phyloP scores from a whole-genome alignment of 192 early-diverging fungal species.

The Rhizophagus clarus region DNA sequence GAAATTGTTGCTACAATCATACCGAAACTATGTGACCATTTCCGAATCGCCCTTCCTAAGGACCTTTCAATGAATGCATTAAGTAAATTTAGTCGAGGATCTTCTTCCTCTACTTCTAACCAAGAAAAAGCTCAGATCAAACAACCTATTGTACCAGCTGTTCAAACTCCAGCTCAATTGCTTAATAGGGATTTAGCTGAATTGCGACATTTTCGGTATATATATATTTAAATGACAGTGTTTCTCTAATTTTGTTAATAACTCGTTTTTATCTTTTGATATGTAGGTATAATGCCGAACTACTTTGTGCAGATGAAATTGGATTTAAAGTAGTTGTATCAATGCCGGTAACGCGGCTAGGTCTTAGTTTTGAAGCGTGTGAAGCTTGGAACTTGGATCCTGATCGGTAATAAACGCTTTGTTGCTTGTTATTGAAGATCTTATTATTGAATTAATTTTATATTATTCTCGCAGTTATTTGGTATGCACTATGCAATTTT shows the following conservation, averaged over 20 bases:
- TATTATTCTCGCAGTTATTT: slow-evolving; percentile 21
- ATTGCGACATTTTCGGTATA: slow-evolving; percentile 24
- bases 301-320: slow-evolving; percentile 35
- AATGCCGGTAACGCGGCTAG: slow-evolving; percentile 32
- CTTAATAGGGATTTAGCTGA: slow-evolving; percentile 21
- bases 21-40: slow-evolving; percentile 22
- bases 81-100: background rate
- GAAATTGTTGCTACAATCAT: slow-evolving; percentile 26
- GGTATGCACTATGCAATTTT: slow-evolving; percentile 39
- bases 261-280: background rate
- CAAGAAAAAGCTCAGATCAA: background rate
- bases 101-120: background rate
- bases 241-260: background rate
- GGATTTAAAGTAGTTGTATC: slow-evolving; percentile 33
- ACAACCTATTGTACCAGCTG: background rate
- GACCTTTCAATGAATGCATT: slow-evolving; percentile 19
- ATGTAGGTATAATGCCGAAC: slow-evolving; percentile 25
- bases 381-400: slow-evolving; percentile 35
- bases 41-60: slow-evolving; percentile 19
- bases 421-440: background rate
- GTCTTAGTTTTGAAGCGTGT: slow-evolving; percentile 32
- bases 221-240: background rate
- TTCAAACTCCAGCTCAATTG: background rate
- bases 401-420: slow-evolving; percentile 16
- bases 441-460: background rate